These are phyloP conservation scores for Pneumocystis murina DNA, from an alignment of 1,139 yeast genomes.

Conservation along the genomic window DNA sequence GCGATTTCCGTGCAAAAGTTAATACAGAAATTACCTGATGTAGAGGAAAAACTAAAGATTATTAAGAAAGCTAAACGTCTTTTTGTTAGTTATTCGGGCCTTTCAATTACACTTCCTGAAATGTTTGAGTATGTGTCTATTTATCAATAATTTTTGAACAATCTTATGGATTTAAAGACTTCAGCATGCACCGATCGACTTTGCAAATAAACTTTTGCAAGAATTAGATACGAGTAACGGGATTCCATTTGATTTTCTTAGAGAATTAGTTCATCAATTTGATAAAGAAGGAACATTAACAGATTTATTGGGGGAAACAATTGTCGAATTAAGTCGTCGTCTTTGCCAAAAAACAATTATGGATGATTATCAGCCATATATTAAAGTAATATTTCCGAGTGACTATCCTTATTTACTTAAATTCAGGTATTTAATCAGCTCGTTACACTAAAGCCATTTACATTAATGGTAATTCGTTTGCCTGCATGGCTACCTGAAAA, in stretches of 20 bases:
- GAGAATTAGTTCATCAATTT: slow-evolving; percentile 43
- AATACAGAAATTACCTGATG: slow-evolving; percentile 11
- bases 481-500: slow-evolving; percentile 23
- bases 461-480: slow-evolving; percentile 42
- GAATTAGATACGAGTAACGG: slow-evolving; percentile 12
- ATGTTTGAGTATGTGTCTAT: slow-evolving; percentile 31
- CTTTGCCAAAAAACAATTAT: slow-evolving; percentile 16
- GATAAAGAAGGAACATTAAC: slow-evolving; percentile 49
- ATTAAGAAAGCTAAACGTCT: slow-evolving; percentile 39
- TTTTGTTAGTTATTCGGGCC: slow-evolving; percentile 51
- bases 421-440: slow-evolving; percentile 41
- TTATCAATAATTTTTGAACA: not conserved
- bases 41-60: slow-evolving; percentile 20
- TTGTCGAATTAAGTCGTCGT: slow-evolving; percentile 15
- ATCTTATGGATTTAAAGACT: not conserved
- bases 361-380: slow-evolving; percentile 35
- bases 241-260: slow-evolving; percentile 36
- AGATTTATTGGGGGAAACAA: slow-evolving; percentile 43
- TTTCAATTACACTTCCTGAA: slow-evolving; percentile 55
- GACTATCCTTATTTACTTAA: not conserved
- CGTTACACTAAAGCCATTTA: slow-evolving; percentile 46
- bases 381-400: slow-evolving; percentile 28
- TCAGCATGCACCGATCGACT: slow-evolving; percentile 10
- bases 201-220: slow-evolving; percentile 13
- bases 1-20: slow-evolving; percentile 9